Base-by-base conservation (phyloP, 768 basidiomycete genomes). In the Chalciporus piperatus region DNA sequence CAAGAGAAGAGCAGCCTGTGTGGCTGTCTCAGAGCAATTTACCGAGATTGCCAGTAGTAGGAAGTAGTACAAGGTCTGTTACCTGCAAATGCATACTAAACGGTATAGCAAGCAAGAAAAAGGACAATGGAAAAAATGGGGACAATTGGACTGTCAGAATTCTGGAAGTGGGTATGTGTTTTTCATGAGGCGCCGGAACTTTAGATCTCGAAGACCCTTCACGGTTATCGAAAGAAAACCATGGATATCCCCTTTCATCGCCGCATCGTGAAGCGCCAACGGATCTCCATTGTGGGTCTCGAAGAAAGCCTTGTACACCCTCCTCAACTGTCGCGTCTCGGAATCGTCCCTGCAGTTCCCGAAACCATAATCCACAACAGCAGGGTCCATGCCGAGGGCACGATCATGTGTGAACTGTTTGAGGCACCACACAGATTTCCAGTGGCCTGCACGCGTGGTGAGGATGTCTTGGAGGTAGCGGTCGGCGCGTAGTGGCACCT, bases 201-300 rank as follows among this genome's bases (percentile, higher is more conserved):
- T 33, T 33, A 13, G 32, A 13, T 60, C 61, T 41, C 64, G 60
- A 25, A 48, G 22, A 28, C 27, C 41, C 27, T 4, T 28, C n/a
- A n/a, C 62, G 39, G 54, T 51, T 8, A 38, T 53, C n/a, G n/a
- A n/a, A n/a, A n/a, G n/a, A n/a, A n/a, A n/a, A n/a, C n/a, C n/a
- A n/a, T n/a, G n/a, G 7, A 73, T 52, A 17, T 59, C 52, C 16
- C 75, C 74, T 23, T 58, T n/a, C n/a, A n/a, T n/a, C n/a, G 63
- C 66, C 1, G 72, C 74, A 19, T 66, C 50, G 47, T 76, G 73
- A 17, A 77, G 64, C 25, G 60, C 57, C 14, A 73, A 54, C 8
- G 74, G 69, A 46, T 67, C 57, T 16, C 48, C 60, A 12, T 57
- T 23, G 3, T 43, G 45, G 14, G 56, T 56, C 40, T 50, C 51